phyloP scores from a whole-genome alignment of 2,329 filamentous ascomycete genomes.

The Diaporthe sp. region DNA sequence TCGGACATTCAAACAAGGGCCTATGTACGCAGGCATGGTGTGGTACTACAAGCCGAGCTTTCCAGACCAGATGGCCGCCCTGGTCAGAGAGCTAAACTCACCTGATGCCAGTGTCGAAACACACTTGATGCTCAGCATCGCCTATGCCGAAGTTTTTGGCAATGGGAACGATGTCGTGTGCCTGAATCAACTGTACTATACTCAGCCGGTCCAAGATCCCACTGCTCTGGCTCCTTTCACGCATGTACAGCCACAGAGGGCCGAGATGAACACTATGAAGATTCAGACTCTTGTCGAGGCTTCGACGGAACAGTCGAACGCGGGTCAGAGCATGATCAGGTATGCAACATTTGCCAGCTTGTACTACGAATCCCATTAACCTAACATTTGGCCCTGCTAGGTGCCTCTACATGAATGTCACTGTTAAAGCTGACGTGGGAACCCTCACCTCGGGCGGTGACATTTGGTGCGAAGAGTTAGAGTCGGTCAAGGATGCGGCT shows the following conservation, averaged over 20 bases:
- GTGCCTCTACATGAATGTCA: constrained; percentile 7
- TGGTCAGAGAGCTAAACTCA: constrained; percentile 28
- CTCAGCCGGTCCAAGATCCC: not conserved
- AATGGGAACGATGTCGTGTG: not conserved
- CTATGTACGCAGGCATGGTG: constrained; percentile 46
- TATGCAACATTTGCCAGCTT: not conserved
- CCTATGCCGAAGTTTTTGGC: not conserved
- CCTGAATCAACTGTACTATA: not conserved
- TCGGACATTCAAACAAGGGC: constrained; percentile 34
- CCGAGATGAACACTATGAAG: not conserved
- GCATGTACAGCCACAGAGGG: not conserved
- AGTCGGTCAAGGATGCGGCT: not conserved
- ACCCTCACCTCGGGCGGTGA: not conserved
- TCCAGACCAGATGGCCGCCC: constrained; percentile 36
- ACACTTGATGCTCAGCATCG: not conserved
- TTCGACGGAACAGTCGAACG: not conserved
- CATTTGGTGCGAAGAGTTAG: not conserved
- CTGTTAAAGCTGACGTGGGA: not conserved
- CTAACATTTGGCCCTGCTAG: not conserved
- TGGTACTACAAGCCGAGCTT: constrained; percentile 41
- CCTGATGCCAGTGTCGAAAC: not conserved
- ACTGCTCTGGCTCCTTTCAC: not conserved
- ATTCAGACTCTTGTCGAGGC: not conserved
- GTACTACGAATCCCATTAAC: not conserved
- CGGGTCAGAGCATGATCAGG: not conserved